Evolutionary conservation across 1,139 yeast species (phyloP), one percentile per base, ranked within the genome.

Genomic region (Candida sanyaensis): DNA sequence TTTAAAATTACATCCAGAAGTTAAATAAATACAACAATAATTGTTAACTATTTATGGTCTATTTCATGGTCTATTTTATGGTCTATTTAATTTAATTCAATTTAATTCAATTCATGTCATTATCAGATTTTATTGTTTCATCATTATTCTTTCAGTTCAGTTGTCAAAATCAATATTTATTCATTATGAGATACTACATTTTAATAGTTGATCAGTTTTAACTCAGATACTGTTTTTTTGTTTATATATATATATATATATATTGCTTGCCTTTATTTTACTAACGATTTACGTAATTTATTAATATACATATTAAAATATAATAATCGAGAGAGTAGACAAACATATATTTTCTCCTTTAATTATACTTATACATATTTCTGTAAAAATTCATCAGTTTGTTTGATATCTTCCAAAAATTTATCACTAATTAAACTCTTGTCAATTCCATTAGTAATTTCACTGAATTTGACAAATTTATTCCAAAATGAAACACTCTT

Each of bases 301-400:
- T 12, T 17, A 12, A 12, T 26, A 36, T 11, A 4, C 33, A 31
- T 5, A 8, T n/a, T 29, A 11, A 29, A 29, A 29, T 11, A 29
- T 9, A 29, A 29, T 9, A 29, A 29, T 10, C 31, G 31, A 29
- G 6, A 29, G 31, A 28, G 30, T 28, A 10, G 8, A 8, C 30
- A 32, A 11, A 31, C 4, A 11, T 11, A 6, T 32, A 23, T 32
- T 11, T 12, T 23, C 13, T 12, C 21, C n/a, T 17, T 17, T 17
- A 17, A 17, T 17, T 17, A 17, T 17, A 17, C 21, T 17, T 40
- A 42, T 13, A 63, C 61, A 52, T 57, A 69, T 41, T 55, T 56
- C 42, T 58, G 61, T 57, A 75, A 67, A 79, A 78, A 78, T 13
- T 61, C 65, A 54, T 78, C 74, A 10, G 86, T 75, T 17, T 61